Percentiles rank a stretch among this genome's conserved stretches.
phyloP scores from a whole-genome alignment of 2,329 filamentous ascomycete genomes.

The Dryadomyces sulphureus region DNA sequence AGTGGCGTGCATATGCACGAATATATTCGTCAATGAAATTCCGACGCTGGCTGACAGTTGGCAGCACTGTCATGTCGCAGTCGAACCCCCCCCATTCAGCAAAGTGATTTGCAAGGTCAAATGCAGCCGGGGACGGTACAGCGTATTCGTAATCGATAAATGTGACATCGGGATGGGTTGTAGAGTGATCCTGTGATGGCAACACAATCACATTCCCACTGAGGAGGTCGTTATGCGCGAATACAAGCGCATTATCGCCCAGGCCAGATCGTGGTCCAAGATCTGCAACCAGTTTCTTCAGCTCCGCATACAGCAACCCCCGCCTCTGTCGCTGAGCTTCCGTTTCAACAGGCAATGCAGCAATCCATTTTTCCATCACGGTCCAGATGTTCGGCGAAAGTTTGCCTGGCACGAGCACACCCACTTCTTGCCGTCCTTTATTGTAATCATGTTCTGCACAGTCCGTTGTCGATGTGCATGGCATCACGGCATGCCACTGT shows the following conservation, averaged over 20 bases:
- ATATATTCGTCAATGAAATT: conserved; percentile 79
- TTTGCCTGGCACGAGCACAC: not conserved
- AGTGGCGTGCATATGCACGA: conserved; percentile 49
- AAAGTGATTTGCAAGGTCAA: conserved; percentile 96
- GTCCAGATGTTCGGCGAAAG: conserved; percentile 43
- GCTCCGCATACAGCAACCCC: conserved; percentile 55
- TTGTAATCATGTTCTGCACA: too few species aligned
- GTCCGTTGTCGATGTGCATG: conserved; percentile 23
- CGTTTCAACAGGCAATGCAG: conserved; percentile 63
- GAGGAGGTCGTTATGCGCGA: conserved; percentile 91
- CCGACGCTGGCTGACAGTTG: conserved; percentile 59
- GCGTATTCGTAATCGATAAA: conserved; percentile 99
- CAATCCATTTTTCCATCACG: conserved; percentile 91
- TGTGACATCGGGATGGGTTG: conserved; percentile 31
- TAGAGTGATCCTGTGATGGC: not conserved
- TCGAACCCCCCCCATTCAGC: conserved; percentile 97
- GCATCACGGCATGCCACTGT: conserved; percentile 76
- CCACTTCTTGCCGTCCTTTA: not conserved
- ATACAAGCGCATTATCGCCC: conserved; percentile 65
- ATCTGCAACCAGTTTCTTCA: conserved; percentile 52
- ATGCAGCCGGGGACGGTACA: conserved; percentile 82
- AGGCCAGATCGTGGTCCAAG: conserved; percentile 66
- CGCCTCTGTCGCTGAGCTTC: conserved; percentile 54
- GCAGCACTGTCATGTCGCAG: conserved; percentile 76
- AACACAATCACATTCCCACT: conserved; percentile 90